phyloP scores from a whole-genome alignment of 257 asterid genomes.

The Rauvolfia tetraphylla region DNA sequence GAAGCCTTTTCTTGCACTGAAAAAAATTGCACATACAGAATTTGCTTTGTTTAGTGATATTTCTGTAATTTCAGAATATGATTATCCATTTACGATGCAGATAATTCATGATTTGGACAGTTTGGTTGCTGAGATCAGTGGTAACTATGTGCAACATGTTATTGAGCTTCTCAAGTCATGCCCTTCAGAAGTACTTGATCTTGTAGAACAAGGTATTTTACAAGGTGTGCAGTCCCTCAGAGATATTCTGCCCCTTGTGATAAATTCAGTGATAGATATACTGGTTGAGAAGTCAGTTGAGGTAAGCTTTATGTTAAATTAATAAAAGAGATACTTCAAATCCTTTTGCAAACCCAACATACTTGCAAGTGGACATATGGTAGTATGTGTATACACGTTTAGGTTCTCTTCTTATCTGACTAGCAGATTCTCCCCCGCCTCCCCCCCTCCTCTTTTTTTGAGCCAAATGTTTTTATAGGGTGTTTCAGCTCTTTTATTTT shows the following conservation, averaged over 20 bases:
- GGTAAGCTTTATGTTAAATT: conserved; percentile 37
- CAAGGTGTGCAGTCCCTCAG: conserved; percentile 70
- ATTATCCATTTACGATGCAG: conserved; percentile 35
- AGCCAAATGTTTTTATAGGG: not conserved
- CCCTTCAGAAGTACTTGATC: conserved; percentile 68
- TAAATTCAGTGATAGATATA: conserved; percentile 60
- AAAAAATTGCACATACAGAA: not conserved
- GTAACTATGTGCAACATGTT: conserved; percentile 58
- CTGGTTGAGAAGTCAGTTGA: conserved; percentile 83
- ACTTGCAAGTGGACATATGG: not conserved
- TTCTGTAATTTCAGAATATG: not conserved
- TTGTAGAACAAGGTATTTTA: conserved; percentile 80
- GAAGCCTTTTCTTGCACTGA: not conserved
- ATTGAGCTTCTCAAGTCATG: conserved; percentile 71
- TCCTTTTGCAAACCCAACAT: not conserved
- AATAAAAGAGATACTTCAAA: not conserved
- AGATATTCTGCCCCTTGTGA: conserved; percentile 64
- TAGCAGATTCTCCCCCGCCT: not conserved
- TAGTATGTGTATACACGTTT: not conserved
- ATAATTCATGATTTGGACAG: conserved; percentile 67
- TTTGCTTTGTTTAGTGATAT: not conserved
- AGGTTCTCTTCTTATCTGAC: not conserved
- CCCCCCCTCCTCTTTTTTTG: no score
- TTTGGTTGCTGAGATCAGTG: conserved; percentile 68
- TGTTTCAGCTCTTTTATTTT: no score